Evolutionary conservation across 1,139 yeast genomes (phyloP), one percentile per base, ranked within the genome.

Genomic region (Kodamaea suecica): DNA sequence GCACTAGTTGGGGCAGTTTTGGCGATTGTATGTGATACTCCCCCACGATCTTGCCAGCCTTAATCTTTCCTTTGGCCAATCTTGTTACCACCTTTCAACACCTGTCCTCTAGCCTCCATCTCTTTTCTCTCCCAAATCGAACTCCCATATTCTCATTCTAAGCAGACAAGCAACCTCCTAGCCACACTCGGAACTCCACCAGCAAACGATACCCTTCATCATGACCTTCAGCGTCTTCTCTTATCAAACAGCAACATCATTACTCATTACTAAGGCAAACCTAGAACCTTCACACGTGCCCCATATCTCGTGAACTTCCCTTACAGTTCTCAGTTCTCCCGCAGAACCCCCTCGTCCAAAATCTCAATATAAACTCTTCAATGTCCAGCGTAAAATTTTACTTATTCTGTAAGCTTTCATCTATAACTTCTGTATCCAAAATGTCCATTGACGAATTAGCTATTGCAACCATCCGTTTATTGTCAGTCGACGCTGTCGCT

Each of bases 401-500:
- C 15, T 12, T 25, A 12, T 11, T 13, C 14, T 17, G 8, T 5
- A 7, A 5, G 6, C 21, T 19, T 9, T 9, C 6, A 19, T 9
- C 21, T 6, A 19, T 19, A 19, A 6, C 21, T 19, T 19, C 21
- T 9, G 6, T 9, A 6, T 19, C 17, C 15, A 25, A n/a, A 25
- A 25, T 25, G 28, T 25, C 28, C 11, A 70, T 86, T 57, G 96
- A 90, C 63, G 73, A 70, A 51, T 73, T 74, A 62, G 84, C 96
- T 40, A 73, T 94, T 66, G 75, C 78, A 72, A 87, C 98, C 50
- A 86, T 92, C 70, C 88, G 97, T 73, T 70, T 84, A 48, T 75
- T 94, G 55, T 80, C 97, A 30, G 90, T 84, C 41, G 99, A 92
- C 65, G 82, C 85, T 48, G 95, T 86, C 44, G 75, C 82, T 42